Evolutionary conservation across 306 rosid genomes (phyloP).

Genomic region (Albizia julibrissin): DNA sequence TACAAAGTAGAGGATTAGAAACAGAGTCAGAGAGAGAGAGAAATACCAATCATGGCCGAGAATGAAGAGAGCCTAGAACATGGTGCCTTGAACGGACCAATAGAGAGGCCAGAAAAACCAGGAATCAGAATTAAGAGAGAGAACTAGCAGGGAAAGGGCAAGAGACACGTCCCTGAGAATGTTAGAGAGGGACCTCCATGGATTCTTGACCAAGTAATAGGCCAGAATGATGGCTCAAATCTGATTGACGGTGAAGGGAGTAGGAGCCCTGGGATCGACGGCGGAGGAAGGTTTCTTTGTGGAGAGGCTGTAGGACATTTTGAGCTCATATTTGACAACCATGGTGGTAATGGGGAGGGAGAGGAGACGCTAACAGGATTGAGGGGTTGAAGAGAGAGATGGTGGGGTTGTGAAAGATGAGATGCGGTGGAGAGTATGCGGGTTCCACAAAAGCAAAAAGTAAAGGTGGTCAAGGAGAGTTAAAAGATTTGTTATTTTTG

Average conservation of each 20-base stretch:
- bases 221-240: conserved; percentile 83
- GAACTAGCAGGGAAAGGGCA: conserved; percentile 46
- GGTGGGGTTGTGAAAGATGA: no score
- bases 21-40: neutral
- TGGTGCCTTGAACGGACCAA: conserved; percentile 84
- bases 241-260: conserved; percentile 78
- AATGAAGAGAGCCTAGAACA: conserved; percentile 98
- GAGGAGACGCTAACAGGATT: no score
- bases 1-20: neutral
- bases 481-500: no score
- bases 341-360: neutral
- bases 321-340: neutral
- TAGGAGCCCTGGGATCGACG: conserved; percentile 88
- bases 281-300: neutral
- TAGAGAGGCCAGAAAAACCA: conserved; percentile 75
- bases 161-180: conserved; percentile 59
- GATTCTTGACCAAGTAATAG: conserved; percentile 82
- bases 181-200: conserved; percentile 72
- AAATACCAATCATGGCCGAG: conserved; percentile 89
- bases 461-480: no score
- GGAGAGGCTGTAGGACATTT: neutral
- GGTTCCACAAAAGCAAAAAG: no score
- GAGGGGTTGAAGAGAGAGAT: no score
- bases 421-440: no score
- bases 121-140: conserved; percentile 45